Evolutionary conservation across 2,329 filamentous ascomycete genomes (phyloP).

Genomic region (Apiospora sp.): DNA sequence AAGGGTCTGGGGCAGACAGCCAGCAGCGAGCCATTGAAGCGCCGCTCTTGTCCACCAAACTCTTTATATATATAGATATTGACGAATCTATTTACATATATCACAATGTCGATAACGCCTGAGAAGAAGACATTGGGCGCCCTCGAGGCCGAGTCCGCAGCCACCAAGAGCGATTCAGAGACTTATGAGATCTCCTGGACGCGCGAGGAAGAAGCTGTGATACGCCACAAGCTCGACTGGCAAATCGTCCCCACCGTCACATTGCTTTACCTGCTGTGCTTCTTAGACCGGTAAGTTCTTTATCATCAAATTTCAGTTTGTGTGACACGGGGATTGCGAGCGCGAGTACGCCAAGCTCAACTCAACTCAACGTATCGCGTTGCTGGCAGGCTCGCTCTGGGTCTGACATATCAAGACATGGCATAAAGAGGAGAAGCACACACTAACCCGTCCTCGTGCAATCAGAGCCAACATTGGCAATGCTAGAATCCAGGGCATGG

Average conservation of each 20-base stretch:
- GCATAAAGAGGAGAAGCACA: not conserved
- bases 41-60: not conserved
- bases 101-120: slow-evolving; percentile 23
- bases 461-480: slow-evolving; percentile 57
- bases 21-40: not conserved
- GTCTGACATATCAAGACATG: not conserved
- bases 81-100: not conserved
- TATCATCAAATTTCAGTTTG: not conserved
- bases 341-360: not conserved
- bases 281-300: slow-evolving; percentile 48
- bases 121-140: slow-evolving; percentile 35
- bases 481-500: slow-evolving; percentile 63
- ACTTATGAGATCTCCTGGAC: slow-evolving; percentile 50
- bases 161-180: slow-evolving; percentile 36
- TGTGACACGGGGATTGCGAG: not conserved
- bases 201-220: slow-evolving; percentile 55
- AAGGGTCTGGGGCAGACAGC: not conserved
- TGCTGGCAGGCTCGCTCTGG: not conserved
- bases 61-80: not conserved
- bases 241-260: slow-evolving; percentile 61
- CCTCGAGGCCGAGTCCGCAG: slow-evolving; percentile 34
- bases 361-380: not conserved
- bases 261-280: slow-evolving; percentile 61
- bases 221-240: slow-evolving; percentile 61
- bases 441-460: slow-evolving; percentile 33